Base-by-base conservation (phyloP, 768 basidiomycete species). In the Plicaturopsis crispa region DNA sequence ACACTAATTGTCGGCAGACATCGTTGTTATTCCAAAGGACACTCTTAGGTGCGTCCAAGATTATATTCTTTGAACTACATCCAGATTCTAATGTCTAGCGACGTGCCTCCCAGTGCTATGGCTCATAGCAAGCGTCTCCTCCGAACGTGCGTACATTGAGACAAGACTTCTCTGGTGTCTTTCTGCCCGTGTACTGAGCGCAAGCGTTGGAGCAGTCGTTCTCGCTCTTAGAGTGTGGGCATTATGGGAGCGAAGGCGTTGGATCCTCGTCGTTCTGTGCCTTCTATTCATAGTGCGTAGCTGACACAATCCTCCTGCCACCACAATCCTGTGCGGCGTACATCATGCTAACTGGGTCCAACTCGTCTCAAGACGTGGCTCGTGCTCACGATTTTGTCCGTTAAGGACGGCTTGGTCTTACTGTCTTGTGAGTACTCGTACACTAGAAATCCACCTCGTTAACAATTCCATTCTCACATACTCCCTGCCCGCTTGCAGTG, bases 161-260 rank as follows among this genome's bases (percentile, higher is more conserved):
- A 13, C 10, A 17, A n/a, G 31, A 21, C 24, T 33, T 26, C 24
- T 31, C n/a, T 21, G 4, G 11, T 41, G 32, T 10, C 23, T 14
- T 38, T n/a, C 8, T 8, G 3, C 13, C 26, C 21, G 33, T 23
- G 5, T 31, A 19, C 14, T 38, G 6, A 17, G 18, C 24, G 26
- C n/a, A 22, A 32, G 13, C 34, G 6, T 16, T 36, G 8, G 22
- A 14, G 13, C 20, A 55, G 55, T 53, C 14, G 48, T 56, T 22
- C 41, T 56, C 11, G 54, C 46, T 13, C 45, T 44, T 19, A 42
- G 55, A 19, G 54, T 52, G n/a, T 56, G 54, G 52, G 54, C 52
- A 3, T 45, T 56, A 36, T 56, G 55, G 54, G 47, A 45, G 24
- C 52, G 38, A 18, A 47, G 40, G 35, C 45, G 42, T 2, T 8